phyloP scores from a whole-genome alignment of 2,329 filamentous ascomycete species.

The Pseudogymnoascus destructans region DNA sequence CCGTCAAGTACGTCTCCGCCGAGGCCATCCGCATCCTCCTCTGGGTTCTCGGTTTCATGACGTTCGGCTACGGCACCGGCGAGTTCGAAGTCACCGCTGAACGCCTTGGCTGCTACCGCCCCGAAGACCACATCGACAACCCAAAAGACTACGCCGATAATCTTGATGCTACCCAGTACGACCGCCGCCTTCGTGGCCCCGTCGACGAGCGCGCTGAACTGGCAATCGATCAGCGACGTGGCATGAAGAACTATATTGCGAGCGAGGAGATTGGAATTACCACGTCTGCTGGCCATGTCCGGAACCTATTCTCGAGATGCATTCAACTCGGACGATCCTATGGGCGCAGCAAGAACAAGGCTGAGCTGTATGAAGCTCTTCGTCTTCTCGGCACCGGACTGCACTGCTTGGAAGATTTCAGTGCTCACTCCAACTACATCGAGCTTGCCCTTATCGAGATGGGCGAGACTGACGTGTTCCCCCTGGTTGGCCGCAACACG shows the following conservation, averaged over 20 bases:
- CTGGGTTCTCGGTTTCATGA: constrained; percentile 82
- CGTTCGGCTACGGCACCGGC: constrained; percentile 67
- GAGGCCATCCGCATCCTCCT: constrained; percentile 84
- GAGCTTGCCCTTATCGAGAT: constrained; percentile 81
- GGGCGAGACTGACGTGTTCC: constrained; percentile 69
- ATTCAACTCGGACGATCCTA: constrained; percentile 74
- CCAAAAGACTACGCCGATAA: constrained; percentile 81
- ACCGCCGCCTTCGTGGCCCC: constrained; percentile 66
- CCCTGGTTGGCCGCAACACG: constrained; percentile 71
- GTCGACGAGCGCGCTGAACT: constrained; percentile 70
- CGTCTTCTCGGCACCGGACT: constrained; percentile 75
- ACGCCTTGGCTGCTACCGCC: constrained; percentile 67
- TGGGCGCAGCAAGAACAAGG: constrained; percentile 48
- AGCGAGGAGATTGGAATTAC: constrained; percentile 67
- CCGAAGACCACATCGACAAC: constrained; percentile 72
- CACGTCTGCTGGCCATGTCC: constrained; percentile 67
- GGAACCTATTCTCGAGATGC: constrained; percentile 56
- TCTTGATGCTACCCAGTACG: constrained; percentile 69
- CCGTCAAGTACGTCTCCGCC: constrained; percentile 77
- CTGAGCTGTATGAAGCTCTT: constrained; percentile 78
- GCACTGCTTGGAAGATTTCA: constrained; percentile 86
- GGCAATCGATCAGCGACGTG: constrained; percentile 59
- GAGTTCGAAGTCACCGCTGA: constrained; percentile 78
- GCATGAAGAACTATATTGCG: constrained; percentile 90
- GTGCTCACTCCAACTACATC: constrained; percentile 86